phyloP scores from a whole-genome alignment of 2,329 filamentous ascomycete genomes.

The Xylaria sp. region DNA sequence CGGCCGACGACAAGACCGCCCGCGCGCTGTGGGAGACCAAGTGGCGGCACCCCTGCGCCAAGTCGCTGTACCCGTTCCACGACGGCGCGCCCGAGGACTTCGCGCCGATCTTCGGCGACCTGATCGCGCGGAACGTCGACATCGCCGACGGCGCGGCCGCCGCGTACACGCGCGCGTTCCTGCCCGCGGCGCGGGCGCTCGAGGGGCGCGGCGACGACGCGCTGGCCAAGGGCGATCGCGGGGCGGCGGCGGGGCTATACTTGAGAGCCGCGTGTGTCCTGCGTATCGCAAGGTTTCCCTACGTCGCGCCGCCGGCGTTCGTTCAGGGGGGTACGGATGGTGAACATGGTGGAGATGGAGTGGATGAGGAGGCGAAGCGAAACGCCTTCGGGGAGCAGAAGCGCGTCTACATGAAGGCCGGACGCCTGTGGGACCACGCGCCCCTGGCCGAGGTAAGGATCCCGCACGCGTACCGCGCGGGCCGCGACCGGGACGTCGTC shows the following conservation, averaged over 20 bases:
- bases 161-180: slow-evolving; percentile 65
- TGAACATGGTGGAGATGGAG: too few relatives aligned
- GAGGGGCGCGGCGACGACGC: slow-evolving; percentile 54
- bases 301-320: slow-evolving; percentile 46
- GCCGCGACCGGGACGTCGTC: slow-evolving; percentile 57
- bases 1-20: too few relatives aligned
- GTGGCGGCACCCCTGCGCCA: slow-evolving; percentile 68
- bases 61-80: slow-evolving; percentile 74
- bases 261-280: slow-evolving; percentile 74
- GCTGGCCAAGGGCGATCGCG: slow-evolving; percentile 49
- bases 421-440: slow-evolving; percentile 52
- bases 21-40: slow-evolving; percentile 73
- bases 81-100: slow-evolving; percentile 71
- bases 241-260: slow-evolving; percentile 63
- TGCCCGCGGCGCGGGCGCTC: slow-evolving; percentile 63
- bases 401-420: slow-evolving; percentile 61
- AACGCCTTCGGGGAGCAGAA: slow-evolving; percentile 69
- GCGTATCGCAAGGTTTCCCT: slow-evolving; percentile 73
- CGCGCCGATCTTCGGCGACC: slow-evolving; percentile 65
- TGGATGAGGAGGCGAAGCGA: slow-evolving; percentile 55
- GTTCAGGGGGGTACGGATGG: too few relatives aligned
- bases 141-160: slow-evolving; percentile 68
- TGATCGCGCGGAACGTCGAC: slow-evolving; percentile 63
- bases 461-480: slow-evolving; percentile 55
- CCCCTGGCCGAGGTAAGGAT: slow-evolving; percentile 65